Base-by-base conservation (phyloP, 2,329 filamentous ascomycete genomes). In the Arthrobotrys iridis region DNA sequence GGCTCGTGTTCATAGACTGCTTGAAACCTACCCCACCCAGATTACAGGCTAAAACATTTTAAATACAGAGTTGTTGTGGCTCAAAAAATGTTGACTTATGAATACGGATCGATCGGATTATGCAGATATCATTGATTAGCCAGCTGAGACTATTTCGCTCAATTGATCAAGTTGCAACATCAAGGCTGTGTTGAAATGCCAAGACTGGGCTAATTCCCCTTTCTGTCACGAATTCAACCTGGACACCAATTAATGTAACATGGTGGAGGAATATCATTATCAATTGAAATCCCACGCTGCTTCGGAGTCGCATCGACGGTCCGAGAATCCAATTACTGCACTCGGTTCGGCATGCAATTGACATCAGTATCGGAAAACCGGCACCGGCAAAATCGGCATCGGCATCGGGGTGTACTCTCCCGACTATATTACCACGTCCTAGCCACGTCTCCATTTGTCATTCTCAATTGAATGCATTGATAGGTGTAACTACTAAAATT, bases 151-250 rank as follows among this genome's bases (percentile, higher is more conserved):
- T 55, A n/a, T 55, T 46, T 24, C 5, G 18, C 50, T 37, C 5
- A 37, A 15, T 10, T 7, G 35, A n/a, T 18, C 62, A 74, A 74
- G 43, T 46, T 75, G 24, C 71, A 75, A 75, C 71, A 68, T 50
- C 22, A 46, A 30, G n/a, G 15, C 30, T 52, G 71, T 26, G 71
- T 75, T 75, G 71, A 35, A 28, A 22, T 43, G 63, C 57, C 71
- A 67, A 74, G 68, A 22, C n/a, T 22, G 4, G 3, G 3, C 7
- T 18, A n/a, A 45, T 45, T 28, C 50, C 28, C 37, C 22, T 43
- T 45, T n/a, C n/a, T 55, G 11, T n/a, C 37, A 4, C 28, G 10
- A 48, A 18, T 37, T 59, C 37, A 8, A 24, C n/a, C n/a, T 10
- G 8, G 24, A 37, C n/a, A 30, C 50, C 50, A 55, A 55, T 30